phyloP scores from a whole-genome alignment of 176 grass and related monocot species.

The Cocos nucifera region DNA sequence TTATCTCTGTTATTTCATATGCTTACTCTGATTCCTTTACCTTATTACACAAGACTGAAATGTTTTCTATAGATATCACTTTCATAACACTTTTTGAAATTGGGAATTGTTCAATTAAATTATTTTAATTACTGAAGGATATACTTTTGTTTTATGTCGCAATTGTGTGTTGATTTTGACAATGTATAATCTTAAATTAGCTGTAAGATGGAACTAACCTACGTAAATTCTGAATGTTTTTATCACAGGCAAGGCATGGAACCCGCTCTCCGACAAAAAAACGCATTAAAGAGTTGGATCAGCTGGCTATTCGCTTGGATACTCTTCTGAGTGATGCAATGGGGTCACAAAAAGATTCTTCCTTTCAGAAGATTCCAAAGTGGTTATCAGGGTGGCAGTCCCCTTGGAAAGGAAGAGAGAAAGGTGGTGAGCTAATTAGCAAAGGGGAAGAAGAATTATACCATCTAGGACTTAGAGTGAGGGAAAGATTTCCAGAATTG shows the following conservation, averaged over 20 bases:
- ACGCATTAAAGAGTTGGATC: conserved; percentile 79
- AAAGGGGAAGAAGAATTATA: conserved; percentile 85
- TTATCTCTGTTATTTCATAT: too few relatives aligned
- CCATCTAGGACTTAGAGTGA: conserved; percentile 60
- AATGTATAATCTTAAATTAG: too few relatives aligned
- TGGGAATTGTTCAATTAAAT: too few relatives aligned
- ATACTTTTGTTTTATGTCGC: too few relatives aligned
- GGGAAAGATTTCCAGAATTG: conserved; percentile 55
- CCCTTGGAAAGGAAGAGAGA: conserved; percentile 62
- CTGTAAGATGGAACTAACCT: neutral
- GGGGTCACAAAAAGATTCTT: conserved; percentile 13
- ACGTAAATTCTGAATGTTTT: neutral
- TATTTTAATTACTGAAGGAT: too few relatives aligned
- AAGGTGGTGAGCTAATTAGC: conserved; percentile 66
- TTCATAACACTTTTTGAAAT: too few relatives aligned
- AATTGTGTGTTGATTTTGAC: too few relatives aligned
- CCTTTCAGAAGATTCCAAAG: conserved; percentile 43
- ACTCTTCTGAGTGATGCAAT: conserved; percentile 47
- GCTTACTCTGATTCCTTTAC: too few relatives aligned
- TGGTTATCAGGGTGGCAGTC: conserved; percentile 87
- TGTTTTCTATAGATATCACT: too few relatives aligned
- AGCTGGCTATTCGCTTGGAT: conserved; percentile 38
- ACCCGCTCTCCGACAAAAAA: conserved; percentile 80
- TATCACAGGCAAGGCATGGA: conserved; percentile 72
- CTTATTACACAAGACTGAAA: too few relatives aligned